These are phyloP conservation scores for Podochytrium sp. DNA, from an alignment of 192 early-diverging fungal species.

Conservation along the genomic window DNA sequence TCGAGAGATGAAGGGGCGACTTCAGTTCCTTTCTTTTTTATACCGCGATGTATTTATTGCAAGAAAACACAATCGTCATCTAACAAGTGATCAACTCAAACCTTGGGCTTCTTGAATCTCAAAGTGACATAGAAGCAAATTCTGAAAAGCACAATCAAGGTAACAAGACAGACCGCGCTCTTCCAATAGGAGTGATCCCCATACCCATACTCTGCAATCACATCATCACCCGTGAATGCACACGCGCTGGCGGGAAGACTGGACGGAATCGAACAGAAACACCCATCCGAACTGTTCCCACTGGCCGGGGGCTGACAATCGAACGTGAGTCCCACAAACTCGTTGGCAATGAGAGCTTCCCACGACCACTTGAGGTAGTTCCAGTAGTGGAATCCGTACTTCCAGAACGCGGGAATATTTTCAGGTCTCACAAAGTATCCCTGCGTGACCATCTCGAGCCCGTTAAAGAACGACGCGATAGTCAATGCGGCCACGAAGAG, in stretches of 20 bases:
- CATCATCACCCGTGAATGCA: constrained; percentile 25
- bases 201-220: constrained; percentile 17
- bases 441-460: constrained; percentile 36
- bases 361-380: constrained; percentile 37
- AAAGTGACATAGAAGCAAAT: constrained; percentile 16
- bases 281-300: not conserved
- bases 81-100: not conserved
- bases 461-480: constrained; percentile 30
- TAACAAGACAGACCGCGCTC: constrained; percentile 19
- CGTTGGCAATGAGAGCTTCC: constrained; percentile 28
- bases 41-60: not conserved
- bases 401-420: constrained; percentile 36
- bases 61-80: not conserved
- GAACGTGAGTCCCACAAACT: constrained; percentile 26
- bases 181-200: constrained; percentile 7
- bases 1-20: too few species aligned
- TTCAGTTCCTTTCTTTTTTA: not conserved
- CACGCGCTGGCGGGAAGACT: constrained; percentile 9
- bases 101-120: constrained; percentile 22
- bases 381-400: constrained; percentile 39
- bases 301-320: not conserved
- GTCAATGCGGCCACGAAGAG: constrained; percentile 49
- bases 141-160: constrained; percentile 21
- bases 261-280: constrained; percentile 14
- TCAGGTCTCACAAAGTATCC: constrained; percentile 35